Evolutionary conservation across 2,329 filamentous ascomycete species (phyloP).

Genomic region (Pseudogymnoascus sp.): DNA sequence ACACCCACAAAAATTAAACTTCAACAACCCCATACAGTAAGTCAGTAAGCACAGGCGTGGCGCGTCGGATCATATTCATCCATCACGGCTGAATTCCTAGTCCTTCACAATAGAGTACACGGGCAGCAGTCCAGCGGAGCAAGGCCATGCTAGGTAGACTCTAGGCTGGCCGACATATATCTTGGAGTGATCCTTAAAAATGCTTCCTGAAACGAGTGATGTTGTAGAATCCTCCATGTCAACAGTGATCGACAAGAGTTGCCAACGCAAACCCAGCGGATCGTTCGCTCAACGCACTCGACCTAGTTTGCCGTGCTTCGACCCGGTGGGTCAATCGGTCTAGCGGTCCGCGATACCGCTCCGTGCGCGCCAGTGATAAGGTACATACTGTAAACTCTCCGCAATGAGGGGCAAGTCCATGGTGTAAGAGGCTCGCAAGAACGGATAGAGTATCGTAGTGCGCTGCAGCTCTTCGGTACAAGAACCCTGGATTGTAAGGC

Average conservation of each 20-base stretch:
- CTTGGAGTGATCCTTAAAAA: not conserved
- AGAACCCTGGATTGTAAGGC: not conserved
- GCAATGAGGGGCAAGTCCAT: not conserved
- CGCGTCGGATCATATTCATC: not conserved
- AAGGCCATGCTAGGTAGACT: not conserved
- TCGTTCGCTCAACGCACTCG: not conserved
- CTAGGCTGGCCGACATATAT: slow-evolving; percentile 5
- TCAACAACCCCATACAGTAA: not conserved
- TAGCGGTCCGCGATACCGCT: slow-evolving; percentile 1
- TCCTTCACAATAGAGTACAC: slow-evolving; percentile 1
- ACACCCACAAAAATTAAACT: slow-evolving; percentile 6
- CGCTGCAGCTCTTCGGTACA: not conserved
- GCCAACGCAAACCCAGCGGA: slow-evolving; percentile 3
- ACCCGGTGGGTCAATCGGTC: not conserved
- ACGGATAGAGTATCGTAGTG: not conserved
- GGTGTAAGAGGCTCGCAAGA: not conserved
- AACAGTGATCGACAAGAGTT: not conserved
- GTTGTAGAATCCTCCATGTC: not conserved
- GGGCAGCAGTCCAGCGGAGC: not conserved
- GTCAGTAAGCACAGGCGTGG: not conserved
- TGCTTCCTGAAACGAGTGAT: not conserved
- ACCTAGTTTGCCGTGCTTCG: not conserved
- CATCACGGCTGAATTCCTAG: slow-evolving; percentile 5
- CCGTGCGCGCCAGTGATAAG: slow-evolving; percentile 2
- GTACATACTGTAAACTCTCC: not conserved